Evolutionary conservation across 495 filamentous ascomycete genomes (phyloP).

Genomic region (Trichoderma reesei): DNA sequence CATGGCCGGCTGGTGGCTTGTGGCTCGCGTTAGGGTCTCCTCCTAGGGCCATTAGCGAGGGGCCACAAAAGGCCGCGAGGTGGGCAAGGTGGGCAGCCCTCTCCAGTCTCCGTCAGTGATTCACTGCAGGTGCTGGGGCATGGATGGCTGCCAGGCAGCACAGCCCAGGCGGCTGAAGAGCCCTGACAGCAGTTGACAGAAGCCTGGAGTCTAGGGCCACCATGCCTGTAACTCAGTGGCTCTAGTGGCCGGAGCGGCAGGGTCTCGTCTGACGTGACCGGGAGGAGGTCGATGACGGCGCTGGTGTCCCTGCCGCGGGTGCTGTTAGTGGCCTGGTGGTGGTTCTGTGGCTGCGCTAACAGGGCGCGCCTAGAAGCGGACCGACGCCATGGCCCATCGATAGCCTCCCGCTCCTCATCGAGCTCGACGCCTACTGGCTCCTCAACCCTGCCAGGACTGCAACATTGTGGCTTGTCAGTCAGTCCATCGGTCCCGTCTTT

Average conservation of each 20-base stretch:
- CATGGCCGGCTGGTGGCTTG: neutral
- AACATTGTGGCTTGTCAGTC: neutral
- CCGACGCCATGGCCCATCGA: neutral
- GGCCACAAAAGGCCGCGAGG: neutral
- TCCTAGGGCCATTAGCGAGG: neutral
- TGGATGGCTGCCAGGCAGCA: neutral
- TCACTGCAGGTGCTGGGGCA: neutral
- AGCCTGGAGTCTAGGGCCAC: neutral
- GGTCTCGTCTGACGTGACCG: too few relatives aligned
- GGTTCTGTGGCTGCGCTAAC: neutral
- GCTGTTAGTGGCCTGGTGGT: neutral
- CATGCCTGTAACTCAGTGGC: too few relatives aligned
- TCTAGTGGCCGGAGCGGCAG: too few relatives aligned
- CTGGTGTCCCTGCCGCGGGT: neutral
- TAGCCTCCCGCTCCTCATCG: neutral
- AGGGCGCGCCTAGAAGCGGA: neutral
- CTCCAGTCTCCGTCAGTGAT: neutral
- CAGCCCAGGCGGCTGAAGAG: slow-evolving; percentile 5
- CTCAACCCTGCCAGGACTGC: neutral
- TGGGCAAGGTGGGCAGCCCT: neutral
- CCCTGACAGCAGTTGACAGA: neutral
- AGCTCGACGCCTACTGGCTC: neutral
- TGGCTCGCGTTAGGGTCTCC: neutral
- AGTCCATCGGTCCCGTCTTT: too few relatives aligned
- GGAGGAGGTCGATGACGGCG: neutral